Conservation (phyloP, 306 rosid species). For the Glycine soja region DNA sequence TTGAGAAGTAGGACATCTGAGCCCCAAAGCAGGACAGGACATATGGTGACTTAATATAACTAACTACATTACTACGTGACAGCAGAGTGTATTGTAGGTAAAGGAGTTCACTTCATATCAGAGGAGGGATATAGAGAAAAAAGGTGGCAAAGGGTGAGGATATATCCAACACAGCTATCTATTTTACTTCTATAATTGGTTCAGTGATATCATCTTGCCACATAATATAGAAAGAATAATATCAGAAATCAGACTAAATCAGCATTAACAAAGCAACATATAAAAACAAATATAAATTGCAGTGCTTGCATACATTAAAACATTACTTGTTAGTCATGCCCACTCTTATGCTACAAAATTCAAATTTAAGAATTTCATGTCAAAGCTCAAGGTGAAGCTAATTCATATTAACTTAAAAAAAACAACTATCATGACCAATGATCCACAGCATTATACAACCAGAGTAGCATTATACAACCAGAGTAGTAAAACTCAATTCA, state of each 20-base stretch:
- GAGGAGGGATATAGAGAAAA: background rate
- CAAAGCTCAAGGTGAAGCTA: constrained; percentile 9
- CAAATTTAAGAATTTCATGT: constrained; percentile 14
- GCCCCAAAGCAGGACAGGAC: background rate
- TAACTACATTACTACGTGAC: background rate
- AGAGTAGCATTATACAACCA: constrained; percentile 13
- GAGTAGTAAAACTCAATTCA: background rate
- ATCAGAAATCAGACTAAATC: constrained; percentile 31
- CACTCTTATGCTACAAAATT: background rate
- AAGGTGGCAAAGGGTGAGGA: too few species aligned
- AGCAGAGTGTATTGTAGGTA: background rate
- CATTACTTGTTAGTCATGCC: constrained; percentile 9
- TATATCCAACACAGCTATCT: background rate
- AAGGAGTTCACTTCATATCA: background rate
- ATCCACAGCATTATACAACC: background rate
- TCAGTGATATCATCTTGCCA: constrained; percentile 14
- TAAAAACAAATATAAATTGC: constrained; percentile 20
- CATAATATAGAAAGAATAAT: constrained; percentile 4
- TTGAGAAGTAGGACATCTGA: background rate
- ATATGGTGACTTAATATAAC: background rate
- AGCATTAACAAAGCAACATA: constrained; percentile 17
- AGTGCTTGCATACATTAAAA: constrained; percentile 7
- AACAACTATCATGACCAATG: background rate
- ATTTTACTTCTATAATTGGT: constrained; percentile 14
- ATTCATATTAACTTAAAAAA: background rate